Evolutionary conservation across 352 stramenopile genomes (phyloP), one percentile per base, ranked within the genome.

Genomic region (Pythium diclinum): DNA sequence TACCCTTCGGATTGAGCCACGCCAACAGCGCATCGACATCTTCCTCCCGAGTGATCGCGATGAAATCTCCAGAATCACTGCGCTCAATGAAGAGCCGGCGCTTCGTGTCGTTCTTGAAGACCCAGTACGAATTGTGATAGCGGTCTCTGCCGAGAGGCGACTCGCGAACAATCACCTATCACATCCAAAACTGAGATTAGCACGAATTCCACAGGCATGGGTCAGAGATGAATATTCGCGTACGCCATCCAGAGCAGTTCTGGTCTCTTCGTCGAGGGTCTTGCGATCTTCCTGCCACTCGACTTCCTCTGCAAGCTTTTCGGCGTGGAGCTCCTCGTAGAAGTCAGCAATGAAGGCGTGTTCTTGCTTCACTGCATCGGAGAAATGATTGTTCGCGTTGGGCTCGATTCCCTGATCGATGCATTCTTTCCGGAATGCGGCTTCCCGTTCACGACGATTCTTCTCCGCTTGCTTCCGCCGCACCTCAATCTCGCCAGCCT

Each of bases 1-100:
- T 66, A 2, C 86, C 86, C 34, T 91, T 92, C 0, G 82, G 78
- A 57, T 94, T 91, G 11, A 94, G 67, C 86, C 86, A 94, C 32
- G 74, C 55, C 44, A 91, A 34, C 56, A 94, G 55, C 28, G 66
- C 32, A 19, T 69, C 53, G 19, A 94, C 30, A n/a, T 90, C 62
- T 4, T 64, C 53, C 30, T 54, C 25, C 4, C 60, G 75, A 9
- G 55, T 75, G 51, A 81, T 86, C 25, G 83, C 60, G 6, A 82
- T 64, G 36, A 92, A 88, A 33, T 87, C 71, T 28, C 86, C 86
- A 8, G 78, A 75, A 25, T 91, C 81, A 48, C 66, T 77, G 47
- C 78, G 78, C 54, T 92, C 82, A 21, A 94, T 79, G 21, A 89
- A 94, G 40, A 91, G 56, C 5, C 81, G 72, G 14, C 72, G 62